phyloP scores from a whole-genome alignment of 768 basidiomycete species.

The Phlebiopsis gigantea region DNA sequence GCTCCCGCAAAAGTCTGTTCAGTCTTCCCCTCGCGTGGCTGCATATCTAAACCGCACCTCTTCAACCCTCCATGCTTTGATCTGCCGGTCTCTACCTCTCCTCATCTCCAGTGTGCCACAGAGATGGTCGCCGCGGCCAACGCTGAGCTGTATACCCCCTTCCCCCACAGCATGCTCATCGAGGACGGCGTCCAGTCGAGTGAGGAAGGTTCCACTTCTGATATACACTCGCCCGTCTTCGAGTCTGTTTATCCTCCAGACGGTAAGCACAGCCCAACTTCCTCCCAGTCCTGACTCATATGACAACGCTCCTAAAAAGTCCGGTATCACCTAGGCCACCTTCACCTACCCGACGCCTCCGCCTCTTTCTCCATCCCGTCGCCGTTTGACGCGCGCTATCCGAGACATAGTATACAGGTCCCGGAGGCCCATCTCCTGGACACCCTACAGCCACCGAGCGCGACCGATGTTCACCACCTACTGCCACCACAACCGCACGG shows the following conservation, averaged over 20 bases:
- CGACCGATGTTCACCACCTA: slow-evolving; percentile 15
- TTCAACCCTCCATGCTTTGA: slow-evolving; percentile 27
- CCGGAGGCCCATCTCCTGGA: slow-evolving; percentile 24
- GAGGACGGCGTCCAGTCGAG: slow-evolving; percentile 70
- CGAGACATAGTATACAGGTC: slow-evolving; percentile 19
- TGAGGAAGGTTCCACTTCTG: slow-evolving; percentile 59
- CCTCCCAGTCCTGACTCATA: slow-evolving; percentile 22
- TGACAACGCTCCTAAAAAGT: slow-evolving; percentile 52
- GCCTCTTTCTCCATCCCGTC: slow-evolving; percentile 11
- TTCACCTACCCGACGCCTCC: slow-evolving; percentile 16
- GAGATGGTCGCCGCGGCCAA: slow-evolving; percentile 53
- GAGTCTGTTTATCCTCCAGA: slow-evolving; percentile 40
- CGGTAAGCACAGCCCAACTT: slow-evolving; percentile 33
- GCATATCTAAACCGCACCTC: slow-evolving; percentile 25
- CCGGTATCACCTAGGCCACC: slow-evolving; percentile 48
- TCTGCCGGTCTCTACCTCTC: slow-evolving; percentile 20
- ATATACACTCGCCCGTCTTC: slow-evolving; percentile 69
- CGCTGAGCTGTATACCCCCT: slow-evolving; percentile 54
- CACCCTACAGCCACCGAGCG: slow-evolving; percentile 23
- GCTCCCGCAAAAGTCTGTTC: slow-evolving; percentile 20
- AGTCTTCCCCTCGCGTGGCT: slow-evolving; percentile 29
- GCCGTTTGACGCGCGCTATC: slow-evolving; percentile 24
- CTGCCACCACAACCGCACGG: slow-evolving; percentile 11
- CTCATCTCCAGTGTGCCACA: slow-evolving; percentile 18
- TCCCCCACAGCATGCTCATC: slow-evolving; percentile 42